Percentiles rank a stretch among this genome's conserved stretches.
phyloP scores from a whole-genome alignment of 2,329 filamentous ascomycete species.

The Thielaviopsis euricoi region DNA sequence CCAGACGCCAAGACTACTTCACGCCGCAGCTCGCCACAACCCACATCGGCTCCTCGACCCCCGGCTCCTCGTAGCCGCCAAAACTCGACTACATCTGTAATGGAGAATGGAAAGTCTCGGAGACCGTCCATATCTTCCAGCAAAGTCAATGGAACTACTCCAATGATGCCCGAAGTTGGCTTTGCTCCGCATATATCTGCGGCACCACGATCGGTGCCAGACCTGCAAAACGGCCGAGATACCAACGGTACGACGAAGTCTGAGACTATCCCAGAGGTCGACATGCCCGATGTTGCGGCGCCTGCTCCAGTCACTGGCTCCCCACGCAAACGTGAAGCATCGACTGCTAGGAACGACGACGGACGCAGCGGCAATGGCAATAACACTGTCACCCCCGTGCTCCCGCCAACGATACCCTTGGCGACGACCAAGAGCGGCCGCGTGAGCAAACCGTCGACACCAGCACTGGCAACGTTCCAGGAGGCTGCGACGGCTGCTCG shows the following conservation, averaged over 20 bases:
- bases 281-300: conserved; percentile 27
- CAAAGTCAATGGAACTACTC: conserved; percentile 38
- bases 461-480: conserved; percentile 41
- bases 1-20: conserved; percentile 39
- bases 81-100: conserved; percentile 48
- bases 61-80: conserved; percentile 57
- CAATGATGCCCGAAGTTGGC: conserved; percentile 22
- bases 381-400: conserved; percentile 25
- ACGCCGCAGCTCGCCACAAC: conserved; percentile 5
- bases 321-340: conserved; percentile 8
- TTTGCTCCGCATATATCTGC: conserved; percentile 17
- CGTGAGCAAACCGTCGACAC: conserved; percentile 51
- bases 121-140: conserved; percentile 44
- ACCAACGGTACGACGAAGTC: conserved; percentile 17
- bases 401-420: conserved; percentile 23
- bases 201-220: conserved; percentile 12
- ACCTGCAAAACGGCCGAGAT: conserved; percentile 14
- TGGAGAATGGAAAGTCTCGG: conserved; percentile 36
- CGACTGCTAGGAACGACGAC: conserved; percentile 1
- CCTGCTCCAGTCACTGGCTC: conserved; percentile 9
- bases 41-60: conserved; percentile 36
- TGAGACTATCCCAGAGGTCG: conserved; percentile 26
- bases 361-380: conserved; percentile 14
- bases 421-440: conserved; percentile 49
- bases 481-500: conserved; percentile 28